Evolutionary conservation across 176 grass and related monocot genomes (phyloP).

Genomic region (Hyparrhenia diplandra): DNA sequence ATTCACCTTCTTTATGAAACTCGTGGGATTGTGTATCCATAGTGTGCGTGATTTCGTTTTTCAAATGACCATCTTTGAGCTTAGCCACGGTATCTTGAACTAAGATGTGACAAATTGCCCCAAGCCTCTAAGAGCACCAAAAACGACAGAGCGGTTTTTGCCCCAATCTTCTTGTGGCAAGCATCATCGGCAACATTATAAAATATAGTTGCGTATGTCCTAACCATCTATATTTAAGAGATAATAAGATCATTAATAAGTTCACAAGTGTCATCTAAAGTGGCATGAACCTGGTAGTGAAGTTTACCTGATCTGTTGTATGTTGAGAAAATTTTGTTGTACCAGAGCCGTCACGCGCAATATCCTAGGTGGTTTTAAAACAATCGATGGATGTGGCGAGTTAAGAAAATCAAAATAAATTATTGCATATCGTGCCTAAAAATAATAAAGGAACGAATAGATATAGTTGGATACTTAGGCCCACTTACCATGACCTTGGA

Average conservation of each 20-base stretch:
- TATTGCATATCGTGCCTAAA: neutral
- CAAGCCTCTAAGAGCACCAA: too few species aligned
- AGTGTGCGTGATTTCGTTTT: too few species aligned
- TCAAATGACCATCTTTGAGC: too few species aligned
- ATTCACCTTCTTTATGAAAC: too few species aligned
- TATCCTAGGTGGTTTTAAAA: neutral
- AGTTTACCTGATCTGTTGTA: constrained; percentile 6
- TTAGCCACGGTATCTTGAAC: too few species aligned
- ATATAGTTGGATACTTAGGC: neutral
- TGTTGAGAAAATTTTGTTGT: neutral
- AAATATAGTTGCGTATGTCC: neutral
- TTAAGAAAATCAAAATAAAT: neutral
- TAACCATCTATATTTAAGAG: constrained; percentile 17
- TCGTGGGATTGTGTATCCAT: too few species aligned
- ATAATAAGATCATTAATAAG: neutral
- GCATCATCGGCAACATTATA: neutral
- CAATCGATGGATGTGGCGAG: neutral
- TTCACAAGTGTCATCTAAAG: neutral
- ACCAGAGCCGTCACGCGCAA: neutral
- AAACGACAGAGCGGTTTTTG: too few species aligned
- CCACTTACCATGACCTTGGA: neutral
- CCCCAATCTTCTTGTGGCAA: too few species aligned
- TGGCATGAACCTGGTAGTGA: neutral
- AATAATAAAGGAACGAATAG: neutral
- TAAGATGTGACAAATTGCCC: too few species aligned